Conservation (phyloP, 1,139 yeast species). For the Debaryomyces nepalensis region DNA sequence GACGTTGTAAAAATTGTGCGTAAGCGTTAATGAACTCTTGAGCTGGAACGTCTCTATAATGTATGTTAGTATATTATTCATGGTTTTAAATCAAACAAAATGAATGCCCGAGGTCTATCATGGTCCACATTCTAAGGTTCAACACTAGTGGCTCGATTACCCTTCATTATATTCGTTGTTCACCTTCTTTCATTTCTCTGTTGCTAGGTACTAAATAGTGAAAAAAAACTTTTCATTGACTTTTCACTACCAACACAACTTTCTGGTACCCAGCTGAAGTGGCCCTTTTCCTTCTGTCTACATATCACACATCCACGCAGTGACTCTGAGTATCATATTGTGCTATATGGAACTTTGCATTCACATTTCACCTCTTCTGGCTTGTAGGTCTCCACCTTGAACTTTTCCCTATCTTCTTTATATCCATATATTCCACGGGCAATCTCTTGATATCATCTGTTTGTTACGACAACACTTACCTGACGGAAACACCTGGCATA, state of each 20-base stretch:
- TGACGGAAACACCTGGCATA: slow-evolving; percentile 99
- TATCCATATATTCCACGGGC: background rate
- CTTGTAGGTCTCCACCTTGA: background rate
- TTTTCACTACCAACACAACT: background rate
- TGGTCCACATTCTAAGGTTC: too few relatives aligned
- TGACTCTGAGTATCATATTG: background rate
- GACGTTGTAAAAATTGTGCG: slow-evolving; percentile 99
- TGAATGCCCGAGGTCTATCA: slow-evolving; percentile 4
- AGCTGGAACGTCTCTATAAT: slow-evolving; percentile 97
- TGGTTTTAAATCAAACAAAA: background rate
- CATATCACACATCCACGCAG: background rate
- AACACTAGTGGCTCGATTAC: too few relatives aligned
- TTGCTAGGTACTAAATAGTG: background rate
- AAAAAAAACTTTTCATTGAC: background rate
- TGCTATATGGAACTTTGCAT: background rate
- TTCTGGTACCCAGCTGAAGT: background rate
- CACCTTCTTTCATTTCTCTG: background rate
- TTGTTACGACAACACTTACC: slow-evolving; percentile 59
- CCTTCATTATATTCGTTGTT: background rate
- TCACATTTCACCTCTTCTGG: background rate
- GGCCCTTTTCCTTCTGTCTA: background rate
- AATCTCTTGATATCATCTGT: background rate
- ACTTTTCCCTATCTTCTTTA: background rate
- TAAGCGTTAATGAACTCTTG: slow-evolving; percentile 99
- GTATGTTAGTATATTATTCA: slow-evolving; percentile 36